Conservation (phyloP, 75 land plant species). For the Selaginella tamariscina region DNA sequence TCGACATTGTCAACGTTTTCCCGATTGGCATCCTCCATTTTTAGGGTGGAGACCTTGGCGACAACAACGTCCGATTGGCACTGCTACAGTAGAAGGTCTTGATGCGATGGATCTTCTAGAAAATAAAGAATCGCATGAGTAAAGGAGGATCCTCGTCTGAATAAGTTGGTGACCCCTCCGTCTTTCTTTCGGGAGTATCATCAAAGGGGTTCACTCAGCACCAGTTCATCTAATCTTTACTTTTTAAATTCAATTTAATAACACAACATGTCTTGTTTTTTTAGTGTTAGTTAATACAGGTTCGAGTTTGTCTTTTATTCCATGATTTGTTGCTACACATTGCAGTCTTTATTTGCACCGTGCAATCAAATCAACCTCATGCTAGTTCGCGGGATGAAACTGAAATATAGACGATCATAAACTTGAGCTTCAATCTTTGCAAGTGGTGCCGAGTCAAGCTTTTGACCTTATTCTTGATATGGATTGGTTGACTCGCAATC, state of each 20-base stretch:
- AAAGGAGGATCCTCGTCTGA: neutral
- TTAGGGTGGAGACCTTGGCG: neutral
- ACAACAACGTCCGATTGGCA: neutral
- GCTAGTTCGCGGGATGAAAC: too few species aligned
- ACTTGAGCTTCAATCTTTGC: too few species aligned
- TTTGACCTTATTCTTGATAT: neutral
- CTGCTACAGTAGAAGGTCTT: neutral
- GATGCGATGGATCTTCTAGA: neutral
- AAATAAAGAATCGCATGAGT: neutral
- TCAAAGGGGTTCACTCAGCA: neutral
- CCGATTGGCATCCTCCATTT: neutral
- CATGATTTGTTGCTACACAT: neutral
- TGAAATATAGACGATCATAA: too few species aligned
- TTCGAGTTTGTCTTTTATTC: neutral
- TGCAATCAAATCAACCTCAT: neutral
- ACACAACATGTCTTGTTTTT: neutral
- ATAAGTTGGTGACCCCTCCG: neutral
- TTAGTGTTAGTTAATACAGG: neutral
- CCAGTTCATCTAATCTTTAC: neutral
- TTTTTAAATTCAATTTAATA: neutral
- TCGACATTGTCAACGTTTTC: neutral
- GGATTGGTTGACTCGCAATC: too few species aligned
- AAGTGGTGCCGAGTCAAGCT: too few species aligned
- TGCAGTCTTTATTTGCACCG: neutral
- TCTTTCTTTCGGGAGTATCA: slow-evolving; percentile 1